A percentile compares a stretch with the other conserved stretches of the same genome.
These are phyloP conservation scores for Opeltia flavorubescens DNA, from an alignment of 495 filamentous ascomycete genomes.

Conservation along the genomic window DNA sequence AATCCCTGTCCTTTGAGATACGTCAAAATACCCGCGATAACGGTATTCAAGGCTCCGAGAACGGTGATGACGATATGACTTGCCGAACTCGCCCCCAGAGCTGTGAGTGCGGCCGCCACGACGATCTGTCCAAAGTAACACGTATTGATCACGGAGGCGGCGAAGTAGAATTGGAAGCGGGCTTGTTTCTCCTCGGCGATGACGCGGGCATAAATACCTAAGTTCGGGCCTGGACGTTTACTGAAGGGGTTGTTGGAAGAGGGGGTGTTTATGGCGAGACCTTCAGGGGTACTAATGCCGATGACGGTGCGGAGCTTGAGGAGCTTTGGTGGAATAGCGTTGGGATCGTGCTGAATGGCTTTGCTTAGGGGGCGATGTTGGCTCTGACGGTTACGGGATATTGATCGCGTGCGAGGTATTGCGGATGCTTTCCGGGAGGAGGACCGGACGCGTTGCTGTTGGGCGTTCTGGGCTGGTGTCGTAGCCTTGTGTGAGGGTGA, in stretches of 20 bases:
- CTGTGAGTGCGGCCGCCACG: constrained; percentile 47
- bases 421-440: no score
- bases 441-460: neutral
- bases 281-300: neutral
- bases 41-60: constrained; percentile 51
- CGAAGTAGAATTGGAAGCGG: constrained; percentile 12
- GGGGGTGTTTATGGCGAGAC: neutral
- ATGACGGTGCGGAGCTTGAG: neutral
- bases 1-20: constrained; percentile 49
- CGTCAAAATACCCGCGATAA: constrained; percentile 47
- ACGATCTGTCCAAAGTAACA: constrained; percentile 46
- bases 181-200: constrained; percentile 35
- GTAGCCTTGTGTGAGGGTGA: neutral
- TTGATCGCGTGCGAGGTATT: neutral
- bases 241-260: neutral
- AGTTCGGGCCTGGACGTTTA: constrained; percentile 33
- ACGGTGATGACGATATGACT: constrained; percentile 41
- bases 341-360: neutral
- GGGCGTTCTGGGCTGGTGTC: neutral
- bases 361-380: neutral
- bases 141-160: constrained; percentile 34
- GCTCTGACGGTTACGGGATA: neutral
- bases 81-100: constrained; percentile 43
- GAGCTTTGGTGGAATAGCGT: neutral
- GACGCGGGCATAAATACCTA: constrained; percentile 47